Percentiles rank a stretch among this genome's conserved stretches.
Evolutionary conservation across 2,329 filamentous ascomycete genomes (phyloP).

Genomic region (Colletotrichum kahawae): DNA sequence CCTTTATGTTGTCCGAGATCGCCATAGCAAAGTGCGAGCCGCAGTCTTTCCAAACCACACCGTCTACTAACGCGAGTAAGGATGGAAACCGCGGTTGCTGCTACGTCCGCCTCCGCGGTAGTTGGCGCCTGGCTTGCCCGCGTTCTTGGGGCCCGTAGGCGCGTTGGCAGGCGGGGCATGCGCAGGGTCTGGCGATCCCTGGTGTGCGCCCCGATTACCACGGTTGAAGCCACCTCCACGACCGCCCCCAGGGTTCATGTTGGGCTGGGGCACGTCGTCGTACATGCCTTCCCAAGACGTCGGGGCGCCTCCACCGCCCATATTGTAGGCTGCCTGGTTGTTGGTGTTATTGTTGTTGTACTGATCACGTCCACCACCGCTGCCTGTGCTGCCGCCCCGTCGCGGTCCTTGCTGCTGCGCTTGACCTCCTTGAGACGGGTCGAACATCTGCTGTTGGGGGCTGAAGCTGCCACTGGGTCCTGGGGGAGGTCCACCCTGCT

Average conservation of each 20-base stretch:
- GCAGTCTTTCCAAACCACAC: neutral
- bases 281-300: conserved; percentile 98
- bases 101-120: conserved; percentile 90
- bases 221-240: conserved; percentile 41
- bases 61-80: conserved; percentile 57
- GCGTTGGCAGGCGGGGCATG: conserved; percentile 63
- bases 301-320: conserved; percentile 62
- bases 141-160: conserved; percentile 95
- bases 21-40: neutral
- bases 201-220: conserved; percentile 38
- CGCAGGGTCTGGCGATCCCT: conserved; percentile 45
- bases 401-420: conserved; percentile 25
- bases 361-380: conserved; percentile 30
- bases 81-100: conserved; percentile 77
- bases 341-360: conserved; percentile 10
- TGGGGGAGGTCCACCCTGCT: conserved; percentile 16
- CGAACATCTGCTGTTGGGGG: conserved; percentile 30
- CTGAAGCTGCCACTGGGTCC: conserved; percentile 27
- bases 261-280: conserved; percentile 89
- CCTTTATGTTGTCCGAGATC: neutral
- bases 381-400: conserved; percentile 26
- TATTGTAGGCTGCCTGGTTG: conserved; percentile 33
- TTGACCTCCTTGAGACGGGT: conserved; percentile 22
- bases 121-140: conserved; percentile 87
- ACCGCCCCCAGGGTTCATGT: conserved; percentile 59